phyloP scores from a whole-genome alignment of 345 rosid species.

The Moricandia moricandioides region DNA sequence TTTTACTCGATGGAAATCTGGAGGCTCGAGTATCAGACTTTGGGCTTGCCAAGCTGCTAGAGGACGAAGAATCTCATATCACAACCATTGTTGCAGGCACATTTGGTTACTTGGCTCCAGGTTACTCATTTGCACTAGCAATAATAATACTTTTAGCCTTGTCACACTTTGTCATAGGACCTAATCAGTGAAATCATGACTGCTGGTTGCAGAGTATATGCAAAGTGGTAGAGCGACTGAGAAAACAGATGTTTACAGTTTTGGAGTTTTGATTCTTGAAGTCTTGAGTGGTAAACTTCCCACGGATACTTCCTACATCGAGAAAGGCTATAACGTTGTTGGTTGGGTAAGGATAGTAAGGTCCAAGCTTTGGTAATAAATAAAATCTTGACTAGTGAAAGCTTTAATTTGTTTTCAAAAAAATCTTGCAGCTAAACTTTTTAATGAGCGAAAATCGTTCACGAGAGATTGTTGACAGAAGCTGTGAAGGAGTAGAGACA shows the following conservation, averaged over 20 bases:
- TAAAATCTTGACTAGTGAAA: neutral
- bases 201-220: conserved; percentile 75
- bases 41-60: conserved; percentile 93
- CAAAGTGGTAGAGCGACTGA: conserved; percentile 99
- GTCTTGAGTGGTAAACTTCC: conserved; percentile 94
- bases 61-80: conserved; percentile 96
- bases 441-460: conserved; percentile 62
- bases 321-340: conserved; percentile 94
- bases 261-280: conserved; percentile 92
- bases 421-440: conserved; percentile 68
- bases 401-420: neutral
- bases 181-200: conserved; percentile 8
- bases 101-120: conserved; percentile 98
- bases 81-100: conserved; percentile 99
- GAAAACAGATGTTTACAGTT: conserved; percentile 95
- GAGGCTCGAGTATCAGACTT: conserved; percentile 99
- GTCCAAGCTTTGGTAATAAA: conserved; percentile 30
- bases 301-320: conserved; percentile 91
- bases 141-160: neutral
- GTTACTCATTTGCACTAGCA: conserved; percentile 41
- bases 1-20: conserved; percentile 89
- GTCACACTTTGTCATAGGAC: neutral
- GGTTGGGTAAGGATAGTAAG: conserved; percentile 77
- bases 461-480: conserved; percentile 66
- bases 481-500: conserved; percentile 69